Percentiles rank a stretch among this genome's conserved stretches.
Conservation (phyloP, 2,329 filamentous ascomycete genomes). For the Penicillium sp. region DNA sequence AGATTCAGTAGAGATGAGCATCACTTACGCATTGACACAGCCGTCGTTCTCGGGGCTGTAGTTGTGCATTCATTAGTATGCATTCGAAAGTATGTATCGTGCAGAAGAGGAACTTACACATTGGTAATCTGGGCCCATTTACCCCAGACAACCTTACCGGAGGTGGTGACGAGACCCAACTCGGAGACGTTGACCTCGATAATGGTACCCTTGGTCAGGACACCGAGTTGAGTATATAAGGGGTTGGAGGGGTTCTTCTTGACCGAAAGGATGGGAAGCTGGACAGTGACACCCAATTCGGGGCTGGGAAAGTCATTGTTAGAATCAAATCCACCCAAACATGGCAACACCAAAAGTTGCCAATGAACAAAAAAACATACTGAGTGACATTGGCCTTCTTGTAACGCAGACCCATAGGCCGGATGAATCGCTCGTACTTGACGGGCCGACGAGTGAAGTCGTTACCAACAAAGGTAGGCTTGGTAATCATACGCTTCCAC, state of each 20-base stretch:
- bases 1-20: not conserved
- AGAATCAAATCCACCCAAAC: constrained; percentile 9
- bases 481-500: constrained; percentile 67
- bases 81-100: not conserved
- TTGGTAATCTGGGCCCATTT: constrained; percentile 71
- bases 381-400: constrained; percentile 72
- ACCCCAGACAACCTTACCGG: constrained; percentile 92
- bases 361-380: constrained; percentile 23
- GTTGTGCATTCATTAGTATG: not conserved
- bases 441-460: constrained; percentile 89
- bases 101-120: constrained; percentile 11
- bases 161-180: constrained; percentile 83
- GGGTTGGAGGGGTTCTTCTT: constrained; percentile 89
- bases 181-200: constrained; percentile 94
- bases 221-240: constrained; percentile 88
- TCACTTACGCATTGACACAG: constrained; percentile 57
- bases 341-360: not conserved
- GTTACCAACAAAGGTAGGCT: constrained; percentile 84
- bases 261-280: constrained; percentile 74
- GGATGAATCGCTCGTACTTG: constrained; percentile 71
- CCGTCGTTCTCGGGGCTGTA: constrained; percentile 59
- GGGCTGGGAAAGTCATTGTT: constrained; percentile 44
- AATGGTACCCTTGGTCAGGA: constrained; percentile 79
- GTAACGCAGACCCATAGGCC: constrained; percentile 75
- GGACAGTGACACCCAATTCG: constrained; percentile 81